phyloP scores from a whole-genome alignment of 345 rosid genomes.

The Carallia pectinifolia region DNA sequence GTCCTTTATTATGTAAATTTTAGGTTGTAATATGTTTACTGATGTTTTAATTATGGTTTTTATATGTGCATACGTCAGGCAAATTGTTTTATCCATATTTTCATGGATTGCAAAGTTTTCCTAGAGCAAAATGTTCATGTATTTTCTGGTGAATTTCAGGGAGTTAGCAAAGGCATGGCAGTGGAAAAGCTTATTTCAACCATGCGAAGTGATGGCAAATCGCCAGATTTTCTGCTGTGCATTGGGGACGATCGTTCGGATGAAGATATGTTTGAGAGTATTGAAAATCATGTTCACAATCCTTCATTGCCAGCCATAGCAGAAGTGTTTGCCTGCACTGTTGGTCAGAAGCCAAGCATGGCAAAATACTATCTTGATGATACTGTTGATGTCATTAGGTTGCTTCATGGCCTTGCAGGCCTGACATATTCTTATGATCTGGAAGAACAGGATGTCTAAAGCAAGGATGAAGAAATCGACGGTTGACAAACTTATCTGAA shows the following conservation, averaged over 20 bases:
- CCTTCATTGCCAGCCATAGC: conserved; percentile 42
- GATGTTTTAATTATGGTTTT: too few relatives aligned
- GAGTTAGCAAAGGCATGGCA: conserved; percentile 71
- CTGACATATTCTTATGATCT: conserved; percentile 10
- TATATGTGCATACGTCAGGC: too few relatives aligned
- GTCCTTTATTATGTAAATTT: too few relatives aligned
- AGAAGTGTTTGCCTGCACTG: conserved; percentile 72
- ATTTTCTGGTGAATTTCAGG: conserved; percentile 40
- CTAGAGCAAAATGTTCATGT: background rate
- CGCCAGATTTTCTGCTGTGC: conserved; percentile 71
- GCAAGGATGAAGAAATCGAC: background rate
- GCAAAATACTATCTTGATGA: conserved; percentile 80
- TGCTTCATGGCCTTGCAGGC: conserved; percentile 58
- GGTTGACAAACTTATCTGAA: background rate
- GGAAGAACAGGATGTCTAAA: conserved; percentile 5
- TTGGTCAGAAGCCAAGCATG: conserved; percentile 90
- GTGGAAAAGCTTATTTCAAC: conserved; percentile 60
- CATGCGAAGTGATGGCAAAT: conserved; percentile 43
- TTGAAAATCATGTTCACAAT: conserved; percentile 32
- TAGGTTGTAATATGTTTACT: too few relatives aligned
- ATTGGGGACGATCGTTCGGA: conserved; percentile 83
- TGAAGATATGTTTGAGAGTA: conserved; percentile 84
- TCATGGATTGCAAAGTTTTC: too few relatives aligned
- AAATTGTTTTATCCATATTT: too few relatives aligned
- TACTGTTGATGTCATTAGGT: conserved; percentile 47